Percentiles rank a stretch among this genome's conserved stretches.
Evolutionary conservation across 202 grass and related monocot species (phyloP).

Genomic region (Setaria italica): DNA sequence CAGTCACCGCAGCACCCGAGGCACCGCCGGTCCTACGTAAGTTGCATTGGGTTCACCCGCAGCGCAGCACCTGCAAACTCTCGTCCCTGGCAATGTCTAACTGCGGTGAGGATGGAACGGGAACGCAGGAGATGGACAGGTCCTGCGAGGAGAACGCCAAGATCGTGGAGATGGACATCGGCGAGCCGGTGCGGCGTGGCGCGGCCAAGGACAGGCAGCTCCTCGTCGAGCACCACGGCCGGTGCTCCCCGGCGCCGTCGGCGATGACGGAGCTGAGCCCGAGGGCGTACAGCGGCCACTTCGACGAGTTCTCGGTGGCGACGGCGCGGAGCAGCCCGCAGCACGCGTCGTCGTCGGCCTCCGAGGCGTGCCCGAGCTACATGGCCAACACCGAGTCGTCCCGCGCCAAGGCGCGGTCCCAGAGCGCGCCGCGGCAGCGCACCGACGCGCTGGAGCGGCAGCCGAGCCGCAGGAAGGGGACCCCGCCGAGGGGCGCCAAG

Average conservation of each 20-base stretch:
- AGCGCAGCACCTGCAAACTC: neutral
- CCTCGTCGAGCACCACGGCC: slow-evolving; percentile 31
- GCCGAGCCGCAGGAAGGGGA: slow-evolving; percentile 58
- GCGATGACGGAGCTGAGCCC: slow-evolving; percentile 64
- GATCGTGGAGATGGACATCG: slow-evolving; percentile 80
- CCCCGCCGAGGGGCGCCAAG: slow-evolving; percentile 53
- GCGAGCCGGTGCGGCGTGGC: slow-evolving; percentile 51
- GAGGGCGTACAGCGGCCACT: slow-evolving; percentile 63
- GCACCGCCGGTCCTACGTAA: slow-evolving; percentile 65
- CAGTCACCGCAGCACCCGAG: slow-evolving; percentile 62
- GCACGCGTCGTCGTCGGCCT: slow-evolving; percentile 34
- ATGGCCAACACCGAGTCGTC: slow-evolving; percentile 96
- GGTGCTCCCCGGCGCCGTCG: slow-evolving; percentile 69
- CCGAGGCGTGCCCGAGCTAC: slow-evolving; percentile 72
- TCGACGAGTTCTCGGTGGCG: slow-evolving; percentile 64
- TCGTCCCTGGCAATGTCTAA: neutral
- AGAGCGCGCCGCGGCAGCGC: slow-evolving; percentile 84
- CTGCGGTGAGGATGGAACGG: neutral
- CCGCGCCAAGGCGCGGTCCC: slow-evolving; percentile 85
- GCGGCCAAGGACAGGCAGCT: slow-evolving; percentile 2
- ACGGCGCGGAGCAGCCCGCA: slow-evolving; percentile 75
- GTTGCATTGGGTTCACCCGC: neutral
- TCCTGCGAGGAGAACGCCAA: slow-evolving; percentile 70
- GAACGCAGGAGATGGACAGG: slow-evolving; percentile 69
- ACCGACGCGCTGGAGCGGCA: slow-evolving; percentile 58